Evolutionary conservation across 352 stramenopile species (phyloP), one percentile per base, ranked within the genome.

Genomic region (Blastocystis sp.): DNA sequence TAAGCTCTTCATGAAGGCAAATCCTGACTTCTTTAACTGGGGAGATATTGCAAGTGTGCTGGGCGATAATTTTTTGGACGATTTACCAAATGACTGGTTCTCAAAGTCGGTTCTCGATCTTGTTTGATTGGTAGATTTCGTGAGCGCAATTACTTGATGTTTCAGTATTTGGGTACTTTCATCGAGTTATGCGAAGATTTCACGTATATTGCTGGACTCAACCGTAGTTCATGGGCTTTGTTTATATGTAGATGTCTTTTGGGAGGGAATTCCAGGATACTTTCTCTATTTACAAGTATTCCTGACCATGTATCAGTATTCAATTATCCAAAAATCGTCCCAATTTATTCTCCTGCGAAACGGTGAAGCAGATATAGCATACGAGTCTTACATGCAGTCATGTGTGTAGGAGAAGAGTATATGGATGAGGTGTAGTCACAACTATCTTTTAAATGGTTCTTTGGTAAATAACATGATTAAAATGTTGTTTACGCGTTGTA

Each of bases 271-370:
- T 68, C 73, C 73, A 11, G 73, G 73, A 13, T 68, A 30, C 20
- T 85, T 85, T 55, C 16, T 85, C 4, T 85, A 85, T 41, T 34
- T 85, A 3, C 73, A 85, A 45, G 30, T 85, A 0, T 85, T 85
- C 16, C 68, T 85, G n/a, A 66, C 73, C 20, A 34, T 85, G 4
- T 85, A 53, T 43, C 73, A 85, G 53, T 68, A 85, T 43, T 64
- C 59, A 13, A 68, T 85, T 43, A 39, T 85, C 34, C 73, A 53
- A 6, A 64, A 69, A n/a, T 85, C 73, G 2, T 85, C 73, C 9
- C 50, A 85, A 9, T 85, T 68, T 30, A 85, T 85, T 45, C 24
- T 85, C 9, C 34, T 53, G 50, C 6, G 20, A 11, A 85, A 85
- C 39, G 73, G 50, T 3, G 73, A 85, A 65, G 73, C 34, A 16